Conservation (phyloP, 345 rosid genomes). For the Balakata baccata region DNA sequence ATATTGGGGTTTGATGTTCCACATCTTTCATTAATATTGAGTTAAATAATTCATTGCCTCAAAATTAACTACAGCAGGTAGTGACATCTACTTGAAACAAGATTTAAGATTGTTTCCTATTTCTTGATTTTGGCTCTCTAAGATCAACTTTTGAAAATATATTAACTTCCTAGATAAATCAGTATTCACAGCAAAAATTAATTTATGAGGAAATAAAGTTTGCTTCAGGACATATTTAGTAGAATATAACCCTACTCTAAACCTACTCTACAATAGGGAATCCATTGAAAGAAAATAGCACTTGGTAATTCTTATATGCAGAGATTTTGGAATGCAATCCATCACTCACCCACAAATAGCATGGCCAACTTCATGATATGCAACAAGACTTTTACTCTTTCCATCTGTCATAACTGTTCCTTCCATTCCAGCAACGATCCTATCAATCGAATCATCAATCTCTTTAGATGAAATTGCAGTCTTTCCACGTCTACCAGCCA, state of each 20-base stretch:
- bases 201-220: neutral
- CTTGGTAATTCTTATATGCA: neutral
- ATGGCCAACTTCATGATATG: slow-evolving; percentile 97
- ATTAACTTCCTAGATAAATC: neutral
- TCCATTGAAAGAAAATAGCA: neutral
- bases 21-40: neutral
- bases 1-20: neutral
- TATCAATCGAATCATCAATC: slow-evolving; percentile 92
- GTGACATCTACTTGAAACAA: neutral
- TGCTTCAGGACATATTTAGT: neutral
- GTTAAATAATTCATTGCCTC: neutral
- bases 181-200: neutral
- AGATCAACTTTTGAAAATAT: neutral
- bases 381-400: slow-evolving; percentile 93
- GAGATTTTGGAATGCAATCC: neutral
- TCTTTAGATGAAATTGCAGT: slow-evolving; percentile 83
- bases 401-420: slow-evolving; percentile 99
- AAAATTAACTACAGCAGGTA: neutral
- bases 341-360: slow-evolving; percentile 84
- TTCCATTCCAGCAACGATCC: slow-evolving; percentile 99
- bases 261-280: neutral
- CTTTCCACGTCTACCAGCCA: slow-evolving; percentile 89
- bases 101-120: neutral
- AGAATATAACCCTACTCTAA: neutral
- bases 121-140: neutral